Conservation (phyloP, 139 green algal genomes). For the Coelastrella sp. region DNA sequence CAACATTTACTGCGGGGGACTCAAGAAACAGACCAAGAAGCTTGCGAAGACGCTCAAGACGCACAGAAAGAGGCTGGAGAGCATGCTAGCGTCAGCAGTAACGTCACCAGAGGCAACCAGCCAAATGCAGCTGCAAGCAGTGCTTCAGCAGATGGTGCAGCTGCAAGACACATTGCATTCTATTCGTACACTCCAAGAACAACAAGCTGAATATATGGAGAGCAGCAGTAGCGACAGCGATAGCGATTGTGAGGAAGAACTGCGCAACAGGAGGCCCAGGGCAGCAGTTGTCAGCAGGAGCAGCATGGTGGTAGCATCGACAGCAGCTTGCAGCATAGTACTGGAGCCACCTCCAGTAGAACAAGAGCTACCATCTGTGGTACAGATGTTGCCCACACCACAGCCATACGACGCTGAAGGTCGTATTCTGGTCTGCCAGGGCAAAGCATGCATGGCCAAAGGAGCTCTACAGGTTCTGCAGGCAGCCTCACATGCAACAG, state of each 20-base stretch:
- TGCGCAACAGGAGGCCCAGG: background rate
- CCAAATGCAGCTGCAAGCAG: constrained; percentile 1
- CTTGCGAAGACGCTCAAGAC: constrained; percentile 49
- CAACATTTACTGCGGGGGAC: background rate
- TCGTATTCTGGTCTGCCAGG: constrained; percentile 34
- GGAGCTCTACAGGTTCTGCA: constrained; percentile 35
- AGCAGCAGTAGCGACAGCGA: constrained; percentile 5
- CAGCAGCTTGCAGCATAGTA: background rate
- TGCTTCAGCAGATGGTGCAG: constrained; percentile 30
- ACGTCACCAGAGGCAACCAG: background rate
- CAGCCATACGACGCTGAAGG: constrained; percentile 12
- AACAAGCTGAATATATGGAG: background rate
- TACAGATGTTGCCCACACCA: background rate
- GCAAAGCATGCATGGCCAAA: constrained; percentile 15
- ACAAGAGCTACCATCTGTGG: constrained; percentile 6
- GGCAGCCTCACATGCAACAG: constrained; percentile 44
- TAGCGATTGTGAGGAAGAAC: constrained; percentile 4
- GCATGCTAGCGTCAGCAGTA: constrained; percentile 24
- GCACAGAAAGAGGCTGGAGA: constrained; percentile 49
- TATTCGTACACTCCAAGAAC: background rate
- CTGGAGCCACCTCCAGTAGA: constrained; percentile 4
- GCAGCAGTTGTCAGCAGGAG: background rate
- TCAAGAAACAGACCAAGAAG: constrained; percentile 54
- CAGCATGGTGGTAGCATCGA: background rate
- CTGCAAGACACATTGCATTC: background rate